Percentiles rank a stretch among this genome's conserved stretches.
These are phyloP conservation scores for Pythium diclinum DNA, from an alignment of 352 stramenopile genomes.

Conservation along the genomic window DNA sequence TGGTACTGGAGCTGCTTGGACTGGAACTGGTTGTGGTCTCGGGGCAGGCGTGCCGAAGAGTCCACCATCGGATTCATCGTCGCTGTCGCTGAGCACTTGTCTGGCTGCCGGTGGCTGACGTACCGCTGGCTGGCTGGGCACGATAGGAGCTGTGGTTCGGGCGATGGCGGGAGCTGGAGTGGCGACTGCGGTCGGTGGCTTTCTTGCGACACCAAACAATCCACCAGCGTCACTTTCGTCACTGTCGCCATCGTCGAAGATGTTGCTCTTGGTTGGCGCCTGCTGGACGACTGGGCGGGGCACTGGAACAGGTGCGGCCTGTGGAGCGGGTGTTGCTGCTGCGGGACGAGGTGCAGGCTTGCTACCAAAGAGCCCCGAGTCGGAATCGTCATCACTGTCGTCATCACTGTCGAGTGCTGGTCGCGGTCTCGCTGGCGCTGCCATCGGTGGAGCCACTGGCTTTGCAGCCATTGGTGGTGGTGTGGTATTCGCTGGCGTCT, in stretches of 20 bases:
- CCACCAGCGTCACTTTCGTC: conserved; percentile 38
- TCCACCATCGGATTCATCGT: conserved; percentile 38
- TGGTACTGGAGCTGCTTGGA: conserved; percentile 1
- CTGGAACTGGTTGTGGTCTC: conserved; percentile 24
- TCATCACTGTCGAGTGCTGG: conserved; percentile 17
- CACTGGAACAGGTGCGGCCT: conserved; percentile 1
- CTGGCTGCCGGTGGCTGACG: conserved; percentile 6
- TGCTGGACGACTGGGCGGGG: neutral
- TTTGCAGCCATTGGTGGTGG: conserved; percentile 2
- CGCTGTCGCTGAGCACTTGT: conserved; percentile 23
- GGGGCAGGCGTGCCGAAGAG: conserved; percentile 33
- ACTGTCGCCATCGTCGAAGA: conserved; percentile 57
- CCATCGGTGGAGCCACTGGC: neutral
- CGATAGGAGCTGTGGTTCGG: neutral
- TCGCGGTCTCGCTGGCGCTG: conserved; percentile 5
- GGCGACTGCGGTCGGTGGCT: conserved; percentile 1
- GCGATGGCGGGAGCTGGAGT: neutral
- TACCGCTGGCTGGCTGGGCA: conserved; percentile 4
- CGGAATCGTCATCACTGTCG: conserved; percentile 32
- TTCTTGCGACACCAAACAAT: conserved; percentile 26
- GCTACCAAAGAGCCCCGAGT: conserved; percentile 41
- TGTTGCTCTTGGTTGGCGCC: conserved; percentile 30
- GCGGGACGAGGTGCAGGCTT: conserved; percentile 20
- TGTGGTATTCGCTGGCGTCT: neutral
- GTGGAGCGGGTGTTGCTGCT: neutral